Base-by-base conservation (phyloP, 805 yeast genomes). In the Barnettozyma botsteinii region DNA sequence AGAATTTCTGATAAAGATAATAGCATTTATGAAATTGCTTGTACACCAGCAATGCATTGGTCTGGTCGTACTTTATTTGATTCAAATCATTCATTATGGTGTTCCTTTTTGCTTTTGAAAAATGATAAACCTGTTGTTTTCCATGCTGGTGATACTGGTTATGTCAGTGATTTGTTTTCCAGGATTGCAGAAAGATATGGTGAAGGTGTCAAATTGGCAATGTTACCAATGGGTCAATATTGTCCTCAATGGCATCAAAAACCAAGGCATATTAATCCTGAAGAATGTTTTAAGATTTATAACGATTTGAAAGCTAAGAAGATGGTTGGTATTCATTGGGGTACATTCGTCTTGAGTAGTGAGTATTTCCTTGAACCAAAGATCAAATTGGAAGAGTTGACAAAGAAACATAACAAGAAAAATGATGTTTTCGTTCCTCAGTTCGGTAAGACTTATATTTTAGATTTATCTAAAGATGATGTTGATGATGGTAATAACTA, bases 31-130 rank as follows among this genome's bases (percentile, higher is more conserved):
- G 88, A 85, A 49, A 67, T 91, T 14, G 89, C 85, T 1, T 85
- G 96, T 59, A 74, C 93, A 0, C 98, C 98, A 0, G 87, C 97
- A 0, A 82, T 83, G 94, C 98, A 91, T 61, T 91, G 98, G 98
- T 84, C 95, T 1, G 98, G 98, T 0, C 64, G 96, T 27, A 73
- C 74, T 25, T 60, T 89, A n/a, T 55, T 79, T 15, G 98, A 91
- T 58, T 74, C 94, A 2, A 91, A 91, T 60, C 64, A 66, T 19
- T 75, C 94, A 0, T 64, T 91, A 38, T 91, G 98, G 98, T 85
- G 95, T 52, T 86, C 96, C 0, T 91, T 81, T 53, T 54, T 91
- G 49, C 57, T 91, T 9, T 66, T 78, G 37, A 73, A 77, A 42
- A 74, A 85, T 47, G 81, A 79, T 0, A 68, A 75, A 49, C 85